Evolutionary conservation across 2,329 filamentous ascomycete genomes (phyloP).

Genomic region (Xylaria sp.): DNA sequence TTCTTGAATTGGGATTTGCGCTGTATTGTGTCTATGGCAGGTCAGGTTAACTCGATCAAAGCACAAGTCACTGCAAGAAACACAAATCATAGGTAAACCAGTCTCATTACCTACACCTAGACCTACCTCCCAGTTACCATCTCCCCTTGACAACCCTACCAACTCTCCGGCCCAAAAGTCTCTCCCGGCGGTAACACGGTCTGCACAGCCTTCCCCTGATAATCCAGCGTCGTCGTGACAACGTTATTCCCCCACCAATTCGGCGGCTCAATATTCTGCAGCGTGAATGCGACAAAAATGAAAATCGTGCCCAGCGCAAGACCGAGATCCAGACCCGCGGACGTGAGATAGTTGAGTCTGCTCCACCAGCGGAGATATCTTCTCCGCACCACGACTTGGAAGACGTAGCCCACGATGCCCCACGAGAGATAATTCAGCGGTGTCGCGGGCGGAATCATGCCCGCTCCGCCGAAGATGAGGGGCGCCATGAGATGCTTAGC

Average conservation of each 20-base stretch:
- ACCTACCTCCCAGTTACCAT: no score
- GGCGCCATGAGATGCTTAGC: slow-evolving; percentile 54
- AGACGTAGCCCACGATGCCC: slow-evolving; percentile 64
- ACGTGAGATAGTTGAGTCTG: slow-evolving; percentile 66
- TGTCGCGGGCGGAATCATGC: slow-evolving; percentile 58
- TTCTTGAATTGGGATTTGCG: no score
- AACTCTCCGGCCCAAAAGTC: slow-evolving; percentile 56
- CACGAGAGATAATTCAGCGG: slow-evolving; percentile 71
- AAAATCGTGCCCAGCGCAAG: slow-evolving; percentile 61
- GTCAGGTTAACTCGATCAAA: no score
- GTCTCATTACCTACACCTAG: no score
- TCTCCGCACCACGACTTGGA: slow-evolving; percentile 63
- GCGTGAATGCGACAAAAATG: slow-evolving; percentile 64
- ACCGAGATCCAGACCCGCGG: slow-evolving; percentile 64
- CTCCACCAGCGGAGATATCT: slow-evolving; percentile 66
- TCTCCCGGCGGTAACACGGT: slow-evolving; percentile 46
- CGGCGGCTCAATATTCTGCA: slow-evolving; percentile 57
- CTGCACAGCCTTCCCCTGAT: slow-evolving; percentile 54
- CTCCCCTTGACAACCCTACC: no score
- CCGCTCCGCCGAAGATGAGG: slow-evolving; percentile 57
- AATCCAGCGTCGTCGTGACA: slow-evolving; percentile 57
- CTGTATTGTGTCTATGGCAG: no score
- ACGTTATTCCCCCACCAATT: slow-evolving; percentile 65
- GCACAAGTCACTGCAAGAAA: background rate
- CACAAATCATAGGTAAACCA: background rate